These are phyloP conservation scores for Clitopilus hobsonii DNA, from an alignment of 768 basidiomycete species.

Conservation along the genomic window DNA sequence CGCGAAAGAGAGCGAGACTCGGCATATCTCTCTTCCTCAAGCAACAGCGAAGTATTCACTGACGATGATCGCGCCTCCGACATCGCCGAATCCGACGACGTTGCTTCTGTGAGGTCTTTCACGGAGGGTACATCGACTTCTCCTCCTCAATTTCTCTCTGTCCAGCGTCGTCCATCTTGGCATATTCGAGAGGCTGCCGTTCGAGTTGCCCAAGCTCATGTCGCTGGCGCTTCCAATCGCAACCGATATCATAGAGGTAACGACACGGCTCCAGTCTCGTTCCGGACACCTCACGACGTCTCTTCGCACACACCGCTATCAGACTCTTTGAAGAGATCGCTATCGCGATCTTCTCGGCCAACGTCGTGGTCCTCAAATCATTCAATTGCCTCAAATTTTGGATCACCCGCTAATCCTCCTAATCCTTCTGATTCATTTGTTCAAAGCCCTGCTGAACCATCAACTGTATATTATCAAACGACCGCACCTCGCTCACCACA, in stretches of 20 bases:
- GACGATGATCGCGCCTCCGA: conserved; percentile 63
- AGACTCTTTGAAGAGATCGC: conserved; percentile 22
- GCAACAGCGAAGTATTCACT: conserved; percentile 59
- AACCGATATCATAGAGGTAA: conserved; percentile 21
- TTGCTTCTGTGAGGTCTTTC: conserved; percentile 63
- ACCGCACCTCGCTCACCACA: conserved; percentile 43
- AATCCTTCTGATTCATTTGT: conserved; percentile 43
- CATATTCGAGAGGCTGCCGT: conserved; percentile 28
- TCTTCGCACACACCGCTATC: conserved; percentile 5
- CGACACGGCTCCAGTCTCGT: conserved; percentile 18
- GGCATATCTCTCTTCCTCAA: conserved; percentile 48
- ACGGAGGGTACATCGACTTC: conserved; percentile 41
- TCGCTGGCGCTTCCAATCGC: conserved; percentile 7
- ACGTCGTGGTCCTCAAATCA: conserved; percentile 34
- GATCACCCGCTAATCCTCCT: conserved; percentile 37
- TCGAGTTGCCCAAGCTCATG: conserved; percentile 16
- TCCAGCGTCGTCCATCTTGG: conserved; percentile 44
- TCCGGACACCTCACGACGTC: conserved; percentile 17
- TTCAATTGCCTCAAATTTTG: conserved; percentile 28
- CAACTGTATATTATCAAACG: conserved; percentile 70
- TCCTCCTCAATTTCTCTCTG: conserved; percentile 22
- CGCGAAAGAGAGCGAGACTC: conserved; percentile 41
- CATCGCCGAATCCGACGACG: conserved; percentile 61
- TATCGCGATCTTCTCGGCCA: conserved; percentile 38
- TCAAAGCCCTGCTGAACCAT: conserved; percentile 34